Percentiles rank a stretch among this genome's conserved stretches.
These are phyloP conservation scores for Starmerella bombi DNA, from an alignment of 805 yeast genomes.

Conservation along the genomic window DNA sequence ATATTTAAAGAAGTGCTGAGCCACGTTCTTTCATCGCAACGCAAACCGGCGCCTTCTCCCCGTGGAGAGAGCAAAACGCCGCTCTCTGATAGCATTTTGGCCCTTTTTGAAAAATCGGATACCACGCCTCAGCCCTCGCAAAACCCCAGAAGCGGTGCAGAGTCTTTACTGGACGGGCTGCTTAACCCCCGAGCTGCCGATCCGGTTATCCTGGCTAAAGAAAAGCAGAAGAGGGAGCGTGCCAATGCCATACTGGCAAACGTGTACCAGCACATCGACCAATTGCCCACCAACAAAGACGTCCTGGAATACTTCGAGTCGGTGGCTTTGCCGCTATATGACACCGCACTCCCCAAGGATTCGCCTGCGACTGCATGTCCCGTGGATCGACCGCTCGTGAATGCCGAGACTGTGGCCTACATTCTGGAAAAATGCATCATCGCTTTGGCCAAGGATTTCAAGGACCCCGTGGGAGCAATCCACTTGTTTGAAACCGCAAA, in stretches of 20 bases:
- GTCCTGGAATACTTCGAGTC: constrained; percentile 20
- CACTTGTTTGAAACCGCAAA: constrained; percentile 29
- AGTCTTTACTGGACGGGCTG: constrained; percentile 11
- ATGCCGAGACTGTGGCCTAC: constrained; percentile 10
- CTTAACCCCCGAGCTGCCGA: background rate
- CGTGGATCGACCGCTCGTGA: constrained; percentile 3
- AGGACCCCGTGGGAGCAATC: constrained; percentile 28
- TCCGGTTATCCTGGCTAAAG: constrained; percentile 1
- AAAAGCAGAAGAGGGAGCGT: constrained; percentile 1
- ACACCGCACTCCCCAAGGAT: background rate
- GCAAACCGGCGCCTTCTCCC: background rate
- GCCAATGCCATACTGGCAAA: constrained; percentile 5
- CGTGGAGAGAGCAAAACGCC: background rate
- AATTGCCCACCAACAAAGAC: constrained; percentile 20
- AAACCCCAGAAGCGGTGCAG: background rate
- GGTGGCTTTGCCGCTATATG: constrained; percentile 16
- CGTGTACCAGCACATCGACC: constrained; percentile 19
- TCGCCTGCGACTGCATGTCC: background rate
- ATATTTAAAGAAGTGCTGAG: constrained; percentile 15
- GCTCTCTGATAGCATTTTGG: constrained; percentile 11
- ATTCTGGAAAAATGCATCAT: constrained; percentile 12
- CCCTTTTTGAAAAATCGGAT: constrained; percentile 8
- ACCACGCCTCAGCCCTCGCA: background rate
- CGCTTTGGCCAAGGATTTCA: constrained; percentile 18
- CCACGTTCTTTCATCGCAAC: constrained; percentile 13